Base-by-base conservation (phyloP, 2,329 filamentous ascomycete genomes). In the Endoconidiophora polonica region DNA sequence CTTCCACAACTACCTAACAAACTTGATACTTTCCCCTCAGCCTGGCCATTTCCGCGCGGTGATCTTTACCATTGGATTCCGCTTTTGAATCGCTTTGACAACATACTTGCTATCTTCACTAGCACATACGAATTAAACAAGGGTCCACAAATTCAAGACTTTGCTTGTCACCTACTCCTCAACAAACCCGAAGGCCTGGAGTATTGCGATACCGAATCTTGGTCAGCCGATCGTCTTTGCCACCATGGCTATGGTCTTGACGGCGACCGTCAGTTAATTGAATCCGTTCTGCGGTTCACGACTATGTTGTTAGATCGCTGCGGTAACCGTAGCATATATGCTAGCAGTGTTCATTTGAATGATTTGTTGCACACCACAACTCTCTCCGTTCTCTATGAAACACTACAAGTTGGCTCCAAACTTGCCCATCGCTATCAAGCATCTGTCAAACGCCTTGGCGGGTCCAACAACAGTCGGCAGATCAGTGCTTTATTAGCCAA, bases 61-160 rank as follows among this genome's bases (percentile, higher is more conserved):
- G 91, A 98, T 63, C 71, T 96, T 26, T 96, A 96, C 63, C 90
- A 98, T 70, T 98, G 93, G 93, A 95, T 98, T 57, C 81, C 85
- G 24, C 74, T 94, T 22, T 68, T 98, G 54, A 94, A 98, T 64
- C 81, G 87, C 52, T 96, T 98, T 65, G 91, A 98, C 65, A 77
- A 76, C 59, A 79, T 96, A 56, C 69, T 98, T 39, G 86, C 94
- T 58, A 71, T 77, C 38, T 87, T 94, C 62, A 86, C 81, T 63
- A 72, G 76, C 51, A 80, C 78, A 56, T 98, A 98, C 67, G 78
- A 78, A 54, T 71, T 98, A 50, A 77, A 78, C 54, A 74, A 82
- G 52, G 86, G 86, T 0, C 86, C 87, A 2, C 93, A 98, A 65
- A 76, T 71, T 44, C 75, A 79, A 57, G 77, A 85, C 24, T 94